These are phyloP conservation scores for Talaromyces wortmannii DNA, from an alignment of 495 filamentous ascomycete genomes.

Conservation along the genomic window DNA sequence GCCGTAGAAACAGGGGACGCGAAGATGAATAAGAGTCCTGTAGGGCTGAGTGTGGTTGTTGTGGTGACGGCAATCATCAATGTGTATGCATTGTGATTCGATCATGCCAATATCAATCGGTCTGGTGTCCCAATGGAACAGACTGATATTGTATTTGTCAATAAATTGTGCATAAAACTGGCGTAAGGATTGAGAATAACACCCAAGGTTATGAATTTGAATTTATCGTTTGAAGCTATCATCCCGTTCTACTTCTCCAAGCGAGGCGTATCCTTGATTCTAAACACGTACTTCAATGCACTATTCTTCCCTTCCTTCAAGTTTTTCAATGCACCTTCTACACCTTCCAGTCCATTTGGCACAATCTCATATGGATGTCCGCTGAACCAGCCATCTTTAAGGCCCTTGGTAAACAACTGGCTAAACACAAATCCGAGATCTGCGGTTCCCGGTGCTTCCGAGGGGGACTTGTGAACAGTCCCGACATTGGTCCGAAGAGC, in stretches of 20 bases:
- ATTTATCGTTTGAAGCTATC: neutral
- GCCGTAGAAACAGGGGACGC: too few species aligned
- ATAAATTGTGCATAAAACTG: too few species aligned
- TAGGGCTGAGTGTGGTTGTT: too few species aligned
- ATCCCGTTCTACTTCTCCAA: neutral
- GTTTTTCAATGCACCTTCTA: constrained; percentile 45
- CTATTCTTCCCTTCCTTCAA: constrained; percentile 57
- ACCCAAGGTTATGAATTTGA: too few species aligned
- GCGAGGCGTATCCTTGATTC: constrained; percentile 50
- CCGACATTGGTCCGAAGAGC: constrained; percentile 38
- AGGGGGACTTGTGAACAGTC: constrained; percentile 32
- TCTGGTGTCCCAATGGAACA: too few species aligned
- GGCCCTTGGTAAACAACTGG: constrained; percentile 37
- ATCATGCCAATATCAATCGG: too few species aligned
- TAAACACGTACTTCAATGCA: constrained; percentile 62
- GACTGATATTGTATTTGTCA: too few species aligned
- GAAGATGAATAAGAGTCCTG: too few species aligned
- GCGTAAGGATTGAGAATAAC: too few species aligned
- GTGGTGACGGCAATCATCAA: too few species aligned
- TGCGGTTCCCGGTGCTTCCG: constrained; percentile 15
- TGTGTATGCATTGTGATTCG: too few species aligned
- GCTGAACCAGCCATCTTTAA: constrained; percentile 54
- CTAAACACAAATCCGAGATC: constrained; percentile 53
- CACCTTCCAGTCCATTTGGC: constrained; percentile 47
- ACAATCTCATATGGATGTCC: constrained; percentile 52